Conservation (phyloP, 2,329 filamentous ascomycete species). For the Fusarium sublunatum region DNA sequence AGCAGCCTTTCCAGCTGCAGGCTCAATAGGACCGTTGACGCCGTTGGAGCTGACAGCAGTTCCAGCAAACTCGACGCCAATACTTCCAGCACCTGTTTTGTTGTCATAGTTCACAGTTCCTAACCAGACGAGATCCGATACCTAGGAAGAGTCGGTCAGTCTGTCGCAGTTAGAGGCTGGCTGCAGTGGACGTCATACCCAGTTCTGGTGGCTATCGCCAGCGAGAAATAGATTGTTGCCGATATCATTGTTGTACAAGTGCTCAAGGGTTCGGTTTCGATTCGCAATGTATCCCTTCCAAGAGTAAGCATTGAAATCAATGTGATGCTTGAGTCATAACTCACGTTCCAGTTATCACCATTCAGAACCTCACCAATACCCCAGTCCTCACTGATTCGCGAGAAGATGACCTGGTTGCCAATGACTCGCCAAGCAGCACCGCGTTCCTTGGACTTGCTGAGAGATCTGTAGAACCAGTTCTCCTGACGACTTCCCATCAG, state of each 20-base stretch:
- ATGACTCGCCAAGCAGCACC: conserved; percentile 77
- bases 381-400: conserved; percentile 57
- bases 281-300: conserved; percentile 72
- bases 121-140: conserved; percentile 67
- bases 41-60: conserved; percentile 63
- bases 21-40: conserved; percentile 55
- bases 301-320: not conserved
- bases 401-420: conserved; percentile 78
- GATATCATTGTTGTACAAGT: conserved; percentile 75
- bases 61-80: conserved; percentile 74
- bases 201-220: conserved; percentile 70
- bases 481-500: conserved; percentile 80
- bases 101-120: conserved; percentile 64
- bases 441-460: conserved; percentile 69
- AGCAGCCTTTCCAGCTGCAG: conserved; percentile 50
- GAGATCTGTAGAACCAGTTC: conserved; percentile 75
- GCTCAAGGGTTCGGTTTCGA: conserved; percentile 75
- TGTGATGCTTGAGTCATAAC: not conserved
- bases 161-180: fast-evolving
- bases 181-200: not conserved
- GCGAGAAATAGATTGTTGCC: conserved; percentile 78
- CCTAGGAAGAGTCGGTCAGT: conserved; percentile 56
- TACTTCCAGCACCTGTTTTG: conserved; percentile 63
- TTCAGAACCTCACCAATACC: conserved; percentile 45
- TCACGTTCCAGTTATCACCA: conserved; percentile 49